These are phyloP conservation scores for Coemansia sp. DNA, from an alignment of 192 early-diverging fungal genomes.

Conservation along the genomic window DNA sequence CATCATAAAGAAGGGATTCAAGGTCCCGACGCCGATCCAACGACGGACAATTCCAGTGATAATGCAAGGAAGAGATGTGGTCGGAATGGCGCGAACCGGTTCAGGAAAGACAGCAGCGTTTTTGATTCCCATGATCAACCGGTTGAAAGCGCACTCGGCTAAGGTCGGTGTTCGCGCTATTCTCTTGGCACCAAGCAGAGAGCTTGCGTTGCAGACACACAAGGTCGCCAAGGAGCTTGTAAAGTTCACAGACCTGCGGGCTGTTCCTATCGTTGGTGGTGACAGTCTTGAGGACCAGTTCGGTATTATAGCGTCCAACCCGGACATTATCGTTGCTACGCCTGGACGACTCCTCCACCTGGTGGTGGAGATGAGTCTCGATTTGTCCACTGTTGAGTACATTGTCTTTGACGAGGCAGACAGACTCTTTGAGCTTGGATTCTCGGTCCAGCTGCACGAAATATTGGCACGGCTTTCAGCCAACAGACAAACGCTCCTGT, in stretches of 20 bases:
- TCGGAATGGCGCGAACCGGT: constrained; percentile 98
- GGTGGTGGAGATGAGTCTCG: constrained; percentile 84
- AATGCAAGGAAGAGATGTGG: constrained; percentile 88
- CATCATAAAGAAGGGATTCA: constrained; percentile 90
- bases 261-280: constrained; percentile 90
- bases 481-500: constrained; percentile 86
- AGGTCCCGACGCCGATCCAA: constrained; percentile 98
- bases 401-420: constrained; percentile 99
- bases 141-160: constrained; percentile 83
- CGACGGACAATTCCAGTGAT: constrained; percentile 91
- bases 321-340: constrained; percentile 87
- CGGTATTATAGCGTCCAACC: constrained; percentile 86
- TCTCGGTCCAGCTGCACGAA: constrained; percentile 92
- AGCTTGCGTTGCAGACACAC: constrained; percentile 94
- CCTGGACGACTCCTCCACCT: constrained; percentile 83
- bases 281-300: constrained; percentile 98
- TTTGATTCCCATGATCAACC: constrained; percentile 88
- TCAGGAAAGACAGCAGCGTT: constrained; percentile 98
- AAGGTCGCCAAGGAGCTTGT: constrained; percentile 89
- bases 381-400: constrained; percentile 87
- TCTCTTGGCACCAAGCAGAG: constrained; percentile 91
- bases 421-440: constrained; percentile 96
- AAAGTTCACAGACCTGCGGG: constrained; percentile 91
- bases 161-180: constrained; percentile 81
- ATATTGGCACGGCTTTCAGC: constrained; percentile 82